Evolutionary conservation across 2,329 filamentous ascomycete species (phyloP).

Genomic region (Cercospora beticola): DNA sequence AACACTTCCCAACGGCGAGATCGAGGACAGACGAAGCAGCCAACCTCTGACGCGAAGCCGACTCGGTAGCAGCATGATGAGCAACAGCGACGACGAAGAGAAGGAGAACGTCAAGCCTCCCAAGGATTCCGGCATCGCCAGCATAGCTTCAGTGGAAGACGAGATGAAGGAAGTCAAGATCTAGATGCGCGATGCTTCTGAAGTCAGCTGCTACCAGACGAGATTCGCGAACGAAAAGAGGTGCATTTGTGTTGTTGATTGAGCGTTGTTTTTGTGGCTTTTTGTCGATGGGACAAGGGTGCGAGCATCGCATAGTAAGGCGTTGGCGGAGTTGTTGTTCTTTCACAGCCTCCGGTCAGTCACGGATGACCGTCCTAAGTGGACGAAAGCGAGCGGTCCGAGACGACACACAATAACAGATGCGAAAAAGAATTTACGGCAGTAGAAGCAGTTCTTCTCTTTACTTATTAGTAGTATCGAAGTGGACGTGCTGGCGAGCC

Average conservation of each 20-base stretch:
- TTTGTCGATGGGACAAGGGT: neutral
- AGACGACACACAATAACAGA: neutral
- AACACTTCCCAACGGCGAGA: constrained; percentile 21
- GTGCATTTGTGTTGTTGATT: constrained; percentile 8
- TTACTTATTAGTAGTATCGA: neutral
- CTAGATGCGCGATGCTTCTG: constrained; percentile 8
- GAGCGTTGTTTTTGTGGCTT: constrained; percentile 18
- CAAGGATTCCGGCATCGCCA: constrained; percentile 25
- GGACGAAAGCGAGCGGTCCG: neutral
- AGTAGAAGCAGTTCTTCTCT: constrained; percentile 7
- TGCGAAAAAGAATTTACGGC: constrained; percentile 6
- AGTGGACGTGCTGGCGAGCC: neutral
- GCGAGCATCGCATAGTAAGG: constrained; percentile 20
- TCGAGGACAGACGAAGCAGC: constrained; percentile 22
- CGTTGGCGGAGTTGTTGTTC: constrained; percentile 14
- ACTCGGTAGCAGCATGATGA: constrained; percentile 27
- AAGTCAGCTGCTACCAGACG: neutral
- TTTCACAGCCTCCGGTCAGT: neutral
- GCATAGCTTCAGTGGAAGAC: constrained; percentile 26
- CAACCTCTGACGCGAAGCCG: constrained; percentile 23
- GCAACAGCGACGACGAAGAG: constrained; percentile 25
- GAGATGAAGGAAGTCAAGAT: constrained; percentile 54
- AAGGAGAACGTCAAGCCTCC: constrained; percentile 19
- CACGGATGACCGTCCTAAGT: neutral
- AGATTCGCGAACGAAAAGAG: neutral